Percentiles rank a stretch among this genome's conserved stretches.
Evolutionary conservation across 805 yeast species (phyloP).

Genomic region (Blastobotrys peoriensis): DNA sequence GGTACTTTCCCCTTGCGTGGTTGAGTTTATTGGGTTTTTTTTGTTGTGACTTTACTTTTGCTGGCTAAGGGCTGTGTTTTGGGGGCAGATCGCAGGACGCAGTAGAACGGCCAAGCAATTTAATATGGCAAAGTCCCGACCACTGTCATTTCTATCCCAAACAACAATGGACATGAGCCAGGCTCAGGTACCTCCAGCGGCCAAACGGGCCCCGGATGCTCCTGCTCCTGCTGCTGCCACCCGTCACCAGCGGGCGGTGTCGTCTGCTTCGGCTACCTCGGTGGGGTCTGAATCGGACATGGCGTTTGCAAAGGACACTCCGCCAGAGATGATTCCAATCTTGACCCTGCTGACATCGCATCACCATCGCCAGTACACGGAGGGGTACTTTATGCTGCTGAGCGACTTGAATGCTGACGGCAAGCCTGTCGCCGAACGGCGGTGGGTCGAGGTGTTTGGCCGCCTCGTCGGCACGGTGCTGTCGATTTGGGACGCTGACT

Average conservation of each 20-base stretch:
- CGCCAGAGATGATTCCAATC: conserved; percentile 66
- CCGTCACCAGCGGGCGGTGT: neutral
- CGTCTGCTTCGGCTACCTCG: neutral
- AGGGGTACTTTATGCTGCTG: conserved; percentile 43
- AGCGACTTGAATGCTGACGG: conserved; percentile 49
- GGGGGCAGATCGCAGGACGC: no score
- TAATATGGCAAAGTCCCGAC: neutral
- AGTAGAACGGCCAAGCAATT: no score
- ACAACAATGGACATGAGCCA: neutral
- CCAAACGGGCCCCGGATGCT: neutral
- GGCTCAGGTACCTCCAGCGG: neutral
- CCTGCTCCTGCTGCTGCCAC: neutral
- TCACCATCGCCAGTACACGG: conserved; percentile 55
- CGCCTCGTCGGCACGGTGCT: conserved; percentile 84
- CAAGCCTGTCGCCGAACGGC: conserved; percentile 63
- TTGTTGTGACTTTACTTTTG: no score
- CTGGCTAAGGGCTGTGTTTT: neutral
- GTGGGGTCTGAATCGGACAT: neutral
- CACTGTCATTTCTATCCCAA: neutral
- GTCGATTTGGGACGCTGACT: conserved; percentile 75
- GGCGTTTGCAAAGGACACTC: conserved; percentile 32
- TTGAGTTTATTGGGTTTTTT: no score
- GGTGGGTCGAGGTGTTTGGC: conserved; percentile 92
- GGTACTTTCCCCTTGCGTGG: no score
- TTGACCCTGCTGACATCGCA: conserved; percentile 68